Percentiles rank a stretch among this genome's conserved stretches.
Conservation (phyloP, 129 eudicot genomes). For the Daucus carota region DH1_v3.0 NC_030388.2:11963501-11964000, state of each 20-base stretch:
- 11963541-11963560: not conserved
- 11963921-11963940: constrained; percentile 82
- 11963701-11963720: constrained; percentile 84
- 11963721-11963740: constrained; percentile 77
- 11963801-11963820: not conserved
- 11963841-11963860: not conserved
- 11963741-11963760: constrained; percentile 82
- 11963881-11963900: not conserved
- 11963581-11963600: not conserved
- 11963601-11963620: not conserved
- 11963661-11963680: not conserved
- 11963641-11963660: not conserved
- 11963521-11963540: not conserved
- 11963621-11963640: not conserved
- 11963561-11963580: not conserved
- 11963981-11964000: constrained; percentile 84
- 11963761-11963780: constrained; percentile 37
- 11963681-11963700: constrained; percentile 76
- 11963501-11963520: not conserved
- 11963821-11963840: not conserved
- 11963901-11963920: not conserved
- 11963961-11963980: constrained; percentile 57
- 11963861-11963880: not conserved
- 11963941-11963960: constrained; percentile 78
- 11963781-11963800: not conserved